Evolutionary conservation across 768 basidiomycete species (phyloP).

Genomic region (Phylloporus sp.): DNA sequence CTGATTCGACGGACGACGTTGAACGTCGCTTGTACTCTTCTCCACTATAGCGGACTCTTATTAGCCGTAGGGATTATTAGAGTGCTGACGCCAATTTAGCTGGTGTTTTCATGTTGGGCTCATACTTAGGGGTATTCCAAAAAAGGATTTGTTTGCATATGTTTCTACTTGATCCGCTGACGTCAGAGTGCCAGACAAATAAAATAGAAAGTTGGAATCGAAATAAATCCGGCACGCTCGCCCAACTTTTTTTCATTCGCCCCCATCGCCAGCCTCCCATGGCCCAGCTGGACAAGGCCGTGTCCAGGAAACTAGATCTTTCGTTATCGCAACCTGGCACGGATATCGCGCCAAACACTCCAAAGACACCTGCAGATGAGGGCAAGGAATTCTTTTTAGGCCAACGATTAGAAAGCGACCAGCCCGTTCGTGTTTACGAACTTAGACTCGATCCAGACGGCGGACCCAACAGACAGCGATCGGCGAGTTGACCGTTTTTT

Average conservation of each 20-base stretch:
- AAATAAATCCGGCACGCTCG: not conserved
- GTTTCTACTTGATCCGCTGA: not conserved
- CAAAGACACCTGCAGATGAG: slow-evolving; percentile 91
- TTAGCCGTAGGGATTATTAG: slow-evolving; percentile 14
- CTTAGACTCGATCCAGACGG: slow-evolving; percentile 86
- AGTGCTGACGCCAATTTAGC: not conserved
- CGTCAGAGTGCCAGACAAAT: not conserved
- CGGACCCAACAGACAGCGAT: slow-evolving; percentile 79
- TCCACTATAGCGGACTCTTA: slow-evolving; percentile 16
- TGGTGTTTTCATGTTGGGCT: not conserved
- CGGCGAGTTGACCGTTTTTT: slow-evolving; percentile 48
- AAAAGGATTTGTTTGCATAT: not conserved
- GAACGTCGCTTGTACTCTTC: slow-evolving; percentile 18
- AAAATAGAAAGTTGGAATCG: not conserved
- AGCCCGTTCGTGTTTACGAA: slow-evolving; percentile 80
- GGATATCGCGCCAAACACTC: slow-evolving; percentile 42
- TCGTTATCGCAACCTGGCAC: slow-evolving; percentile 11
- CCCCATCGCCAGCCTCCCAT: slow-evolving; percentile 9
- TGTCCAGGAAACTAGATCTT: slow-evolving; percentile 7
- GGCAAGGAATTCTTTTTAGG: slow-evolving; percentile 85
- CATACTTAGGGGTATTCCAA: no score
- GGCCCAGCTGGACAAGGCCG: slow-evolving; percentile 2
- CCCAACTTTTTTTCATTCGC: not conserved
- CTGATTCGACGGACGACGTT: slow-evolving; percentile 13
- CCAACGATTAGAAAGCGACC: slow-evolving; percentile 45